Conservation (phyloP, 768 basidiomycete species). For the Termitomyces sp. region DNA sequence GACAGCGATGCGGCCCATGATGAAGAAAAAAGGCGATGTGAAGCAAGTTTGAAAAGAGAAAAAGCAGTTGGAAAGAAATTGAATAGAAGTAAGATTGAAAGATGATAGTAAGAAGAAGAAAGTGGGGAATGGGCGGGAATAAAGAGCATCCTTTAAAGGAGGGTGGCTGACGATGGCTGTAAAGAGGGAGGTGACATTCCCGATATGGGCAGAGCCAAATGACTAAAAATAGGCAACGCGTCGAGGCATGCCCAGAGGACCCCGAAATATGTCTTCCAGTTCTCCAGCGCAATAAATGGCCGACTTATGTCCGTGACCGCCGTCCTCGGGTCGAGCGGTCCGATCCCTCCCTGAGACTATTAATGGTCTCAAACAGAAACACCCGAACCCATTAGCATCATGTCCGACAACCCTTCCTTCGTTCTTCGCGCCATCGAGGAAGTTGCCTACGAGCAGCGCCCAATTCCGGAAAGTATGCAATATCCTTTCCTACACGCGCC, state of each 20-base stretch:
- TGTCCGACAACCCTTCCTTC: slow-evolving; percentile 77
- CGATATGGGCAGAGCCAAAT: neutral
- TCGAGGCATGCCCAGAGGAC: neutral
- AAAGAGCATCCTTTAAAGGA: slow-evolving; percentile 7
- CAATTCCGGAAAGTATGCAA: slow-evolving; percentile 63
- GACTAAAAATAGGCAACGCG: neutral
- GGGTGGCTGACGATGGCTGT: slow-evolving; percentile 7
- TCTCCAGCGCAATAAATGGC: neutral
- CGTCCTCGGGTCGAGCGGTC: slow-evolving; percentile 12
- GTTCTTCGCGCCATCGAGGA: slow-evolving; percentile 67
- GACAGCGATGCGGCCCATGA: slow-evolving; percentile 36
- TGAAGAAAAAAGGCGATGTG: slow-evolving; percentile 16
- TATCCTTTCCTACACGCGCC: neutral
- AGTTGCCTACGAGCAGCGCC: slow-evolving; percentile 65
- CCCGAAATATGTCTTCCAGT: slow-evolving; percentile 1
- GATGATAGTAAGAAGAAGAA: slow-evolving; percentile 10
- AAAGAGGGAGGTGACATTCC: slow-evolving; percentile 6
- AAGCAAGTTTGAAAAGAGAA: slow-evolving; percentile 12
- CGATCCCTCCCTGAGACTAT: slow-evolving; percentile 4
- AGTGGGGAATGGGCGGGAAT: neutral
- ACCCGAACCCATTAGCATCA: slow-evolving; percentile 23
- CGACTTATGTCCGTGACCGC: slow-evolving; percentile 1
- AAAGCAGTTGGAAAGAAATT: slow-evolving; percentile 14
- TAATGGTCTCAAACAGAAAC: neutral
- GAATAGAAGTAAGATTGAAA: slow-evolving; percentile 7